These are phyloP conservation scores for Starmerella bombicola DNA, from an alignment of 805 yeast species.

Conservation along the genomic window DNA sequence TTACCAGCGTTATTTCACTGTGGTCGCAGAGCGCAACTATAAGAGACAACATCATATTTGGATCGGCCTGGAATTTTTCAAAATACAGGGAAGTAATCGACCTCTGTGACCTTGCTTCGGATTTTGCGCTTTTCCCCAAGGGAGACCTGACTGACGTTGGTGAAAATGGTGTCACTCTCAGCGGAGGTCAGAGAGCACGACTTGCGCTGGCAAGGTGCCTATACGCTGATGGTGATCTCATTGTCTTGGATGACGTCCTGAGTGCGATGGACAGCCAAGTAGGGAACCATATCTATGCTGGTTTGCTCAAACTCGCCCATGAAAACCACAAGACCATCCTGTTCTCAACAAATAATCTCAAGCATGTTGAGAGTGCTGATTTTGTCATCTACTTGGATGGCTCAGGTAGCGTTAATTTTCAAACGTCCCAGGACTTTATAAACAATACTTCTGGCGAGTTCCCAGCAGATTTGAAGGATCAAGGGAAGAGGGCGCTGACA, in stretches of 20 bases:
- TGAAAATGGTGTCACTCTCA: conserved; percentile 72
- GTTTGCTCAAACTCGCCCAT: conserved; percentile 48
- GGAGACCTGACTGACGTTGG: conserved; percentile 48
- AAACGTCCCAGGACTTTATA: neutral
- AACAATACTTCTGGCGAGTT: neutral
- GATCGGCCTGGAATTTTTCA: conserved; percentile 22
- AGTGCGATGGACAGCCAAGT: conserved; percentile 83
- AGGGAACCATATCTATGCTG: conserved; percentile 56
- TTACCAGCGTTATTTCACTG: conserved; percentile 10
- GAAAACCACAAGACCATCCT: conserved; percentile 49
- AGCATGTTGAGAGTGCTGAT: conserved; percentile 56
- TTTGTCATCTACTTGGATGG: conserved; percentile 49
- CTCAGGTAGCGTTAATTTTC: conserved; percentile 32
- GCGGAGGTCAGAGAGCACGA: conserved; percentile 86
- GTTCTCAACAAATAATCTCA: conserved; percentile 72
- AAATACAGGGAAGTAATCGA: conserved; percentile 7
- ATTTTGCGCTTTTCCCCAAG: conserved; percentile 8
- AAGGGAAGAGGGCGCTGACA: neutral
- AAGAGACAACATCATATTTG: conserved; percentile 14
- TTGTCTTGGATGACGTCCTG: conserved; percentile 65
- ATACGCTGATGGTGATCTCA: conserved; percentile 49
- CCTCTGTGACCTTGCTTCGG: conserved; percentile 14
- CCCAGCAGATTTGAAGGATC: neutral
- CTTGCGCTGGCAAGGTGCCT: conserved; percentile 70
- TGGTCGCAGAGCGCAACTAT: conserved; percentile 11